Evolutionary conservation across 2,329 filamentous ascomycete genomes (phyloP), one percentile per base, ranked within the genome.

Genomic region (Lachnellula suecica): DNA sequence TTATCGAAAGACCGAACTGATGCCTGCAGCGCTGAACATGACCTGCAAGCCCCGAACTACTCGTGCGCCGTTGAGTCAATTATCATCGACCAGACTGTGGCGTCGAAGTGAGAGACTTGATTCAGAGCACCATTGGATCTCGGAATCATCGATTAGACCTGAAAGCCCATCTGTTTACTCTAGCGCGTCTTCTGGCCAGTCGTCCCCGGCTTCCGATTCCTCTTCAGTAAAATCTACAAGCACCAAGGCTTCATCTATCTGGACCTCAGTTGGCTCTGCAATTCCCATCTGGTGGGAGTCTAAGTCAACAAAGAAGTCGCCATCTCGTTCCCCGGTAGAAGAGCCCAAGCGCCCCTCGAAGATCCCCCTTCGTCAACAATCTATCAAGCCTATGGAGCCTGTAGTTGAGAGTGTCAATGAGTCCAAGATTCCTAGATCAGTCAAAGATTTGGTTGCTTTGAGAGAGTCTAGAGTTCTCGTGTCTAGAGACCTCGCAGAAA

Each of bases 211-310:
- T 9, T 66, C 64, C 15, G 66, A 68, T 44, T 44, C 59, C 10
- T 63, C 61, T 9, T 68, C 66, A 1, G 42, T 68, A 22, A 61
- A 55, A 41, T 67, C 66, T 24, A 63, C 57, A 3, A 68, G 65
- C 54, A 67, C 65, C 3, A 66, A 66, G 49, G 66, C 66, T 37
- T 68, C 66, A 5, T 66, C 64, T 4, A 23, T 66, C 8, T 62
- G 54, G 54, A 43, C 51, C n/a, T 53, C 56, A n/a, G 29, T 56
- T 9, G 29, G 25, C 25, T 41, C 48, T 9, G 31, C 50, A n/a
- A n/a, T n/a, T 22, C 23, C 49, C 11, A 31, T 17, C 5, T 59
- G 54, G 54, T 51, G 45, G 40, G 50, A 54, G 9, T 25, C 43
- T 17, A 59, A 56, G 23, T 56, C 53, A 8, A 41, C 52, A 29